phyloP scores from a whole-genome alignment of 2,329 filamentous ascomycete species.

The Curvularia sp. region DNA sequence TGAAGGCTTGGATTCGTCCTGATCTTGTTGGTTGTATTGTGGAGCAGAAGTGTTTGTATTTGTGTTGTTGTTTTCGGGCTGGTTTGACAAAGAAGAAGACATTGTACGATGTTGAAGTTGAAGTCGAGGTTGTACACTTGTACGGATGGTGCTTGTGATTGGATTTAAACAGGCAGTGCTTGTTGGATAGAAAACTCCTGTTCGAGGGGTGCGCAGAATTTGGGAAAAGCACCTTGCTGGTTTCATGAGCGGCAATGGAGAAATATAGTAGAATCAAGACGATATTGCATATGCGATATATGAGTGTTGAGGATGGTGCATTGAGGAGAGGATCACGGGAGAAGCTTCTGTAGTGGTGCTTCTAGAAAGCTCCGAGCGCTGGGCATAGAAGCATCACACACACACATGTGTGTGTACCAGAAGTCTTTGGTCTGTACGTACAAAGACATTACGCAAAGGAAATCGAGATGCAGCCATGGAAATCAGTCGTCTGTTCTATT shows the following conservation, averaged over 20 bases:
- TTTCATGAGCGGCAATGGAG: not conserved
- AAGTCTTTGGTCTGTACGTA: not conserved
- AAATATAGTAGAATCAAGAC: not conserved
- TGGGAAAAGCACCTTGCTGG: not conserved
- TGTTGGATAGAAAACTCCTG: not conserved
- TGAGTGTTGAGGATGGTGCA: not conserved
- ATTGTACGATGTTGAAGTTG: not conserved
- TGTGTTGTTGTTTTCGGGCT: not conserved
- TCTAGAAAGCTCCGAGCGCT: constrained; percentile 7
- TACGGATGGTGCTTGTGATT: not conserved
- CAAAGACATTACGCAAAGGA: not conserved
- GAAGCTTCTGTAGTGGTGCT: constrained; percentile 4
- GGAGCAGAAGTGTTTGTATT: not conserved
- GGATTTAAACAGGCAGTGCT: not conserved
- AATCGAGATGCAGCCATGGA: not conserved
- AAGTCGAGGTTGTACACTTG: not conserved
- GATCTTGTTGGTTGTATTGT: not conserved
- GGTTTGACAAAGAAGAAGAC: not conserved
- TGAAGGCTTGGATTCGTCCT: constrained; percentile 1
- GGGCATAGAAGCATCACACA: not conserved
- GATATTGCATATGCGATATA: not conserved
- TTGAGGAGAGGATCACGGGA: not conserved
- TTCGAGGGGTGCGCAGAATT: not conserved
- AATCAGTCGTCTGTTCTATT: not conserved
- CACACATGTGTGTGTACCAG: not conserved